Evolutionary conservation across 2,329 filamentous ascomycete genomes (phyloP), one percentile per base, ranked within the genome.

Genomic region (Pseudonectria buxi): DNA sequence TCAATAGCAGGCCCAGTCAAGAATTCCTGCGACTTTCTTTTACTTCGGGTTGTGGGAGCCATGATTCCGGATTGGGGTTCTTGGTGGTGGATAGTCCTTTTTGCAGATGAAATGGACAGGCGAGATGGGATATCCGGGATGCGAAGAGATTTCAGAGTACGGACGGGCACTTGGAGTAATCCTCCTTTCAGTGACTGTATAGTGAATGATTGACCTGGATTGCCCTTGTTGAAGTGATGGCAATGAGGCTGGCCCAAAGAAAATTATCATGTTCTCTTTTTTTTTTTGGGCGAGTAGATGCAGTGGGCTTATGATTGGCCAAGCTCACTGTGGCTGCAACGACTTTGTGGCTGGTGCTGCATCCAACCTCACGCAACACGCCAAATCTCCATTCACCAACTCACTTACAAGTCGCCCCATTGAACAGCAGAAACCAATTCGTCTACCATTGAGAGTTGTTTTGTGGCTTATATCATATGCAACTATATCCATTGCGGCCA

Each of bases 21-120:
- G 4, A 38, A 32, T 11, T 40, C 52, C 30, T 54, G 43, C 9
- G 52, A 47, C 44, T 53, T 61, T 45, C 54, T 56, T 43, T 56
- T 59, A 28, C 53, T 34, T 16, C 32, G 32, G 11, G 25, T 26
- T 24, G 14, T 31, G 16, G 29, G 14, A 22, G 18, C 14, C 29
- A 31, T 31, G 7, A 13, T 30, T 6, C 10, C 6, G 28, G 28
- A 11, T 15, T n/a, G 6, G n/a, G n/a, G n/a, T n/a, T 14, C 28
- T 11, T 16, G n/a, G 28, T 14, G 4, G 6, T 7, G 14, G n/a
- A 11, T 30, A 13, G 13, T 30, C 6, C n/a, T 14, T 14, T 6
- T 30, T n/a, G 6, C 4, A 11, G 6, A 28, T 28, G 26, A 6
- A 6, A n/a, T 5, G 12, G 5, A 28, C 5, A 28, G 14, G 9